phyloP scores from a whole-genome alignment of 345 rosid genomes.

The Syzygium aromaticum region DNA sequence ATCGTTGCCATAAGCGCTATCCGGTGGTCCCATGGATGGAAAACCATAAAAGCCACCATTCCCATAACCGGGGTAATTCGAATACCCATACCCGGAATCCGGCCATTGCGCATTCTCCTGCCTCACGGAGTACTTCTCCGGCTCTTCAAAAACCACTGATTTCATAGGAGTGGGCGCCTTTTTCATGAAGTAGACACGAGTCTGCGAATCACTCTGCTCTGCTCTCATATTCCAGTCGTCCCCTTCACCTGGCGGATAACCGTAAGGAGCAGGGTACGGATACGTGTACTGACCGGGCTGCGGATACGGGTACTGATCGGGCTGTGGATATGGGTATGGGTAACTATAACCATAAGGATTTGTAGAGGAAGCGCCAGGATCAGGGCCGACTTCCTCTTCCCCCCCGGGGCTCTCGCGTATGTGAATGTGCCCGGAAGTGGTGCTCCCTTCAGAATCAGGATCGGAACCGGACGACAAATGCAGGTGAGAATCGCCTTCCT shows the following conservation, averaged over 20 bases:
- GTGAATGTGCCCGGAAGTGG: conserved; percentile 47
- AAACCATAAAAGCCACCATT: conserved; percentile 50
- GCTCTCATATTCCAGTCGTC: conserved; percentile 14
- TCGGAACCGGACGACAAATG: conserved; percentile 58
- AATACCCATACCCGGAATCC: conserved; percentile 25
- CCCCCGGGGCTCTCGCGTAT: conserved; percentile 20
- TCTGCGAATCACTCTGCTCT: conserved; percentile 15
- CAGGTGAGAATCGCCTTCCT: conserved; percentile 44
- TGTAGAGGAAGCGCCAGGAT: background rate
- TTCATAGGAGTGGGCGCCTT: conserved; percentile 55
- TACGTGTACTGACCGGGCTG: background rate
- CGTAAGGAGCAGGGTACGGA: background rate
- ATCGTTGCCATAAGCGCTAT: background rate
- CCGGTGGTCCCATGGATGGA: conserved; percentile 24
- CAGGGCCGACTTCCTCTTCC: background rate
- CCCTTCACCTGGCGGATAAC: conserved; percentile 33
- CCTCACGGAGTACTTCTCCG: conserved; percentile 26
- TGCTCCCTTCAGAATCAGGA: conserved; percentile 34
- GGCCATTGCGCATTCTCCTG: conserved; percentile 7
- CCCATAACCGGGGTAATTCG: conserved; percentile 20
- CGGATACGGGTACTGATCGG: background rate
- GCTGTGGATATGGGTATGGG: conserved; percentile 10
- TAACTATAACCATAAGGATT: conserved; percentile 12
- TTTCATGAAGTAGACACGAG: conserved; percentile 59
- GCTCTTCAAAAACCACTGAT: conserved; percentile 61